Evolutionary conservation across 106 monocot genomes (phyloP).

Genomic region (Hemerocallis citrina): DNA sequence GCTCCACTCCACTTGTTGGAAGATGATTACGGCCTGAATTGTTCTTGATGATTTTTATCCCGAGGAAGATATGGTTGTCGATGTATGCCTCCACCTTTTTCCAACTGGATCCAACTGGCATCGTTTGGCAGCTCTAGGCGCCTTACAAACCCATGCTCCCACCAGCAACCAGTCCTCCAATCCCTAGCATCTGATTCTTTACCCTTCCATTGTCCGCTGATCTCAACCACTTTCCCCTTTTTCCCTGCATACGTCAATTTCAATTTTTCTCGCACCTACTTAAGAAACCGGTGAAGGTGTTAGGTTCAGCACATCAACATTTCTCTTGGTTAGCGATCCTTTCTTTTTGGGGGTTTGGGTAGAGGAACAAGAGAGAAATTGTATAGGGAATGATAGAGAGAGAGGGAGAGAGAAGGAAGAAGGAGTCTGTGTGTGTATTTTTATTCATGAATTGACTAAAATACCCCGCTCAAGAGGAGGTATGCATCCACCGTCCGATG

Average conservation of each 20-base stretch:
- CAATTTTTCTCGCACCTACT: slow-evolving; percentile 38
- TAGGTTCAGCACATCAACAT: background rate
- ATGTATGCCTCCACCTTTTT: slow-evolving; percentile 53
- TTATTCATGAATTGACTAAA: no score
- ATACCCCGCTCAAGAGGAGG: no score
- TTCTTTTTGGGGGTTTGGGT: no score
- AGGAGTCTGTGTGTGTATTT: no score
- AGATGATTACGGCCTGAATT: slow-evolving; percentile 1
- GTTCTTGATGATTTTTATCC: slow-evolving; percentile 69
- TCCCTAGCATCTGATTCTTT: slow-evolving; percentile 30
- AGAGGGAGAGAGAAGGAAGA: no score
- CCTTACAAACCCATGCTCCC: slow-evolving; percentile 84
- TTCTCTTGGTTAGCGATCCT: background rate
- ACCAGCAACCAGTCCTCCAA: slow-evolving; percentile 71
- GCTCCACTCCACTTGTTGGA: slow-evolving; percentile 7
- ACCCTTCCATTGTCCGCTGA: slow-evolving; percentile 49
- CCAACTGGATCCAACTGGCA: slow-evolving; percentile 58
- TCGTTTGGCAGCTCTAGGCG: slow-evolving; percentile 71
- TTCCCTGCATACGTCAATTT: slow-evolving; percentile 49
- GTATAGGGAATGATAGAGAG: no score
- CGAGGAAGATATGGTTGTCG: slow-evolving; percentile 37
- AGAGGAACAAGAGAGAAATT: no score
- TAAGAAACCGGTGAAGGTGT: background rate
- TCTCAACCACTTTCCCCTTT: slow-evolving; percentile 57
- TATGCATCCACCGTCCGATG: no score